Percentiles rank a stretch among this genome's conserved stretches.
Conservation (phyloP, 2,329 filamentous ascomycete species). For the Curvularia sp. region DNA sequence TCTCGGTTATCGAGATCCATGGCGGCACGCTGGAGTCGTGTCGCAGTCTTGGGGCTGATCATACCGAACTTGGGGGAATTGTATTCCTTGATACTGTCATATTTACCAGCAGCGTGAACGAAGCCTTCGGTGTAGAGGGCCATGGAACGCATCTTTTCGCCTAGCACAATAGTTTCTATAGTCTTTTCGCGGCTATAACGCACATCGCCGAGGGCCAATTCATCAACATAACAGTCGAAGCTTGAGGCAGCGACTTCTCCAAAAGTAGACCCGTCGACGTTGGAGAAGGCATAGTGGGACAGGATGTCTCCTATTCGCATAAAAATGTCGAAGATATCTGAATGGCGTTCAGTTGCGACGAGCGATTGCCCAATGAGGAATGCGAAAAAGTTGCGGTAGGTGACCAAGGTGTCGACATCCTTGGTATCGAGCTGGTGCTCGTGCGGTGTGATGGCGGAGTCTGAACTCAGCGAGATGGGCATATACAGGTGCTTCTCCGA, state of each 20-base stretch:
- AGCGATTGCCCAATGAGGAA: constrained; percentile 68
- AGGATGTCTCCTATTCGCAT: constrained; percentile 66
- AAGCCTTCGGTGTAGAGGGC: constrained; percentile 91
- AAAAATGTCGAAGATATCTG: constrained; percentile 66
- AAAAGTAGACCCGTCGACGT: constrained; percentile 68
- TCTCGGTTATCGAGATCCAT: constrained; percentile 79
- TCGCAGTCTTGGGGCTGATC: constrained; percentile 74
- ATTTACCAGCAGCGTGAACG: constrained; percentile 87
- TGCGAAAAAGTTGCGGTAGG: constrained; percentile 69
- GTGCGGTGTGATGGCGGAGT: constrained; percentile 49
- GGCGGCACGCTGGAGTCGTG: constrained; percentile 81
- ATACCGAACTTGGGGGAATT: constrained; percentile 72
- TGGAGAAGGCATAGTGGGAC: constrained; percentile 65
- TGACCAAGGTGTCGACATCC: constrained; percentile 64
- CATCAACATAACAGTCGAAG: constrained; percentile 78
- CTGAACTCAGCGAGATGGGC: constrained; percentile 63
- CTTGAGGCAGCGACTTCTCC: constrained; percentile 68
- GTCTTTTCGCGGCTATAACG: constrained; percentile 85
- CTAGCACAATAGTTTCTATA: constrained; percentile 85
- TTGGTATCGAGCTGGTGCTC: constrained; percentile 50
- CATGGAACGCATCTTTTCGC: constrained; percentile 82
- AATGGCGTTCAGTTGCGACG: constrained; percentile 63
- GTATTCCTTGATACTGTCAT: constrained; percentile 72
- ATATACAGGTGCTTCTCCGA: constrained; percentile 64
- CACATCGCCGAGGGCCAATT: constrained; percentile 79